phyloP scores from a whole-genome alignment of 768 basidiomycete genomes.

The Russula earlei region DNA sequence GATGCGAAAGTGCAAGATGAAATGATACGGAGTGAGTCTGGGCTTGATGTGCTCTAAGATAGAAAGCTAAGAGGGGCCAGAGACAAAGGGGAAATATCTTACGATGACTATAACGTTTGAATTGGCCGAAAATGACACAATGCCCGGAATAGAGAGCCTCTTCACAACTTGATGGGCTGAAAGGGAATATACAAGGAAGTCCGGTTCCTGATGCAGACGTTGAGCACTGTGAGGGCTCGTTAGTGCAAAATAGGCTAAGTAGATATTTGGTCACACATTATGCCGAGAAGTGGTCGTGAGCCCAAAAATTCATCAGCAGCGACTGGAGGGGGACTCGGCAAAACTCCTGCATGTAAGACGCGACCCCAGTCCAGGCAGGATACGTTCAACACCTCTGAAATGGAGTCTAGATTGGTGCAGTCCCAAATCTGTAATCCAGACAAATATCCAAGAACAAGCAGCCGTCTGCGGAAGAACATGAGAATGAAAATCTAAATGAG shows the following conservation, averaged over 20 bases:
- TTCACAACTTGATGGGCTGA: constrained; percentile 42
- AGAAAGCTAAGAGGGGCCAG: neutral
- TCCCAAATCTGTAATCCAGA: constrained; percentile 55
- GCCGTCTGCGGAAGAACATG: constrained; percentile 25
- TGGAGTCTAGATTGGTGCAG: constrained; percentile 40
- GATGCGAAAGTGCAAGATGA: constrained; percentile 44
- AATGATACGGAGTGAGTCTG: constrained; percentile 45
- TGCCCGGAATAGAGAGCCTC: constrained; percentile 34
- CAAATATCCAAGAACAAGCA: constrained; percentile 46
- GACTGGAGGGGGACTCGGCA: constrained; percentile 28
- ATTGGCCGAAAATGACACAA: constrained; percentile 38
- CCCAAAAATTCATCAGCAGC: constrained; percentile 25
- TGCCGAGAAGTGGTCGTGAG: constrained; percentile 30
- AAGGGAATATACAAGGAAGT: constrained; percentile 39
- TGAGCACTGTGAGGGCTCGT: constrained; percentile 16
- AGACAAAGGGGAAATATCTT: constrained; percentile 23
- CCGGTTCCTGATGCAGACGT: constrained; percentile 18
- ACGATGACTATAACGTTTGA: constrained; percentile 49
- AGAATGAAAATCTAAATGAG: constrained; percentile 1
- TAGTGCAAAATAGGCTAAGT: neutral
- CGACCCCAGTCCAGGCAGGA: constrained; percentile 29
- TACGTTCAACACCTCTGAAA: constrained; percentile 48
- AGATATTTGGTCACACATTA: constrained; percentile 24
- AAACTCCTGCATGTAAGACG: constrained; percentile 32
- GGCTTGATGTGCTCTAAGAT: constrained; percentile 46